phyloP scores from a whole-genome alignment of 306 rosid species.

The Dicorynia guianensis region DNA sequence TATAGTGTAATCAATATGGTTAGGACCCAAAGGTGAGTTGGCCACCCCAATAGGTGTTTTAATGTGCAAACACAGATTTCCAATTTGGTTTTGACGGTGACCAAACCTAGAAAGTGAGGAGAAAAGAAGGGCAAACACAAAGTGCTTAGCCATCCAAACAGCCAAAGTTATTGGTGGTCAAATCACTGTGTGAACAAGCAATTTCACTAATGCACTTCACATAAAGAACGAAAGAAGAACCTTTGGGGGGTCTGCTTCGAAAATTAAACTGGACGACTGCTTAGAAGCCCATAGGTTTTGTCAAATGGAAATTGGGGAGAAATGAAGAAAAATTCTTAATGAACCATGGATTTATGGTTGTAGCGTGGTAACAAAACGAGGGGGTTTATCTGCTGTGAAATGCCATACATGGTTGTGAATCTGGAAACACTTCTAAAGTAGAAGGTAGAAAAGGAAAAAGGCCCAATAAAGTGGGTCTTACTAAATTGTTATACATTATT shows the following conservation, averaged over 20 bases:
- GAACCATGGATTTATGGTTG: no score
- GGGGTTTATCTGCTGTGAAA: no score
- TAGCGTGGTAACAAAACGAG: no score
- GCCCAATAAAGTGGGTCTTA: no score
- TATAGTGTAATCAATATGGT: conserved; percentile 16
- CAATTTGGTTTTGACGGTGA: conserved; percentile 18
- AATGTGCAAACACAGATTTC: conserved; percentile 34
- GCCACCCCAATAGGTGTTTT: conserved; percentile 37
- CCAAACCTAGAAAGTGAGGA: conserved; percentile 28
- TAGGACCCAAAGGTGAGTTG: neutral
- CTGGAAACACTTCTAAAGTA: no score
- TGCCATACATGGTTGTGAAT: no score
- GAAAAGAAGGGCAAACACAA: conserved; percentile 5
- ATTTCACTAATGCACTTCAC: conserved; percentile 1
- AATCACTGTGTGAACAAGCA: neutral
- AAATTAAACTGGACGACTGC: neutral
- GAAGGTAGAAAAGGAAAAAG: no score
- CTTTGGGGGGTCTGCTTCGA: neutral
- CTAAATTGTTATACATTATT: no score
- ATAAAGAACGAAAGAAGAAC: neutral
- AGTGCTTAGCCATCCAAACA: conserved; percentile 34
- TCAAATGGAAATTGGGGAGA: no score
- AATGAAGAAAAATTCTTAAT: no score
- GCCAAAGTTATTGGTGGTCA: conserved; percentile 18
- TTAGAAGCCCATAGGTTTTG: neutral